Percentiles rank a stretch among this genome's conserved stretches.
phyloP scores from a whole-genome alignment of 2,329 filamentous ascomycete genomes.

The Arachnomyces sp. region DNA sequence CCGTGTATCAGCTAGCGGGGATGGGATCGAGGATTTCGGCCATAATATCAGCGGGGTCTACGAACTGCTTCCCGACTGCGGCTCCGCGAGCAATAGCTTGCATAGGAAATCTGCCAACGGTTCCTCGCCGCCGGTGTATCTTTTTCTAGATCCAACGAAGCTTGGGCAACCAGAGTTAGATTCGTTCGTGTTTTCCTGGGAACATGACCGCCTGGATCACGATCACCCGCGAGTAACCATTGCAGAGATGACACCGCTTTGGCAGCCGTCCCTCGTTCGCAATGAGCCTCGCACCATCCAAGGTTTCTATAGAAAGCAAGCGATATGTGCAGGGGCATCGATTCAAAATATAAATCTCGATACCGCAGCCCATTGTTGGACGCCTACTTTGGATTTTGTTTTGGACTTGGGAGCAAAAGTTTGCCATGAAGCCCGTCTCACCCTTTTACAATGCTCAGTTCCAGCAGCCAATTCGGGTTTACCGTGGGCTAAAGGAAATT shows the following conservation, averaged over 20 bases:
- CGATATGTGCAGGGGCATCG: constrained; percentile 13
- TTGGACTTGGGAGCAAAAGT: constrained; percentile 12
- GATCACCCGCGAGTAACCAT: constrained; percentile 40
- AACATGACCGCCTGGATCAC: constrained; percentile 38
- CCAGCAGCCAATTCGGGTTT: constrained; percentile 15
- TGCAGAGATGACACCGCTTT: constrained; percentile 39
- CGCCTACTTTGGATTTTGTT: constrained; percentile 11
- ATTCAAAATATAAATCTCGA: constrained; percentile 16
- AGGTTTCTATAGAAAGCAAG: constrained; percentile 22
- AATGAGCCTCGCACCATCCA: constrained; percentile 14
- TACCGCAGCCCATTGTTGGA: constrained; percentile 15
- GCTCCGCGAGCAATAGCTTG: constrained; percentile 47
- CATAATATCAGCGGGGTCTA: constrained; percentile 44
- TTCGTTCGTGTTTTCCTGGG: constrained; percentile 49
- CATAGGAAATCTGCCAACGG: constrained; percentile 36
- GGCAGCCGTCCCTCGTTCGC: constrained; percentile 30
- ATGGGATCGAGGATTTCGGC: constrained; percentile 22
- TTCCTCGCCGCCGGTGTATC: constrained; percentile 33
- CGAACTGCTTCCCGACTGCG: constrained; percentile 46
- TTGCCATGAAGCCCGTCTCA: constrained; percentile 26
- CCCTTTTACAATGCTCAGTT: constrained; percentile 22
- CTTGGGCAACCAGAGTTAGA: constrained; percentile 42
- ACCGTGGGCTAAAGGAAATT: constrained; percentile 12
- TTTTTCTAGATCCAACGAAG: constrained; percentile 51
- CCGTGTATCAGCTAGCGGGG: constrained; percentile 27